These are phyloP conservation scores for Talaromyces sp. DNA, from an alignment of 2,329 filamentous ascomycete species.

Conservation along the genomic window DNA sequence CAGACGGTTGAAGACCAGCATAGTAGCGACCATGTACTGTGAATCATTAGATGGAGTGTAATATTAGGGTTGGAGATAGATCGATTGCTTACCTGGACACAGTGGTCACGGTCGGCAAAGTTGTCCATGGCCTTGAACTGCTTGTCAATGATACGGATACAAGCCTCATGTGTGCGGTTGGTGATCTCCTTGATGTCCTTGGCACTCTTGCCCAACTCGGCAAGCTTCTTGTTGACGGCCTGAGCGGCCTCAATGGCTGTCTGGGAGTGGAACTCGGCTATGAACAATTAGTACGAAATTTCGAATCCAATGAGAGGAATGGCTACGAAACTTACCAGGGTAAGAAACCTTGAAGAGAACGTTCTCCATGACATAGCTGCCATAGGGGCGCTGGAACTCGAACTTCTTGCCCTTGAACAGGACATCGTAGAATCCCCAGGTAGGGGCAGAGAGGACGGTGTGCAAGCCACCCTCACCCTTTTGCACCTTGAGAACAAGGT, in stretches of 20 bases:
- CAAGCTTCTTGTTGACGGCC: conserved; percentile 81
- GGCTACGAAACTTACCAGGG: conserved; percentile 64
- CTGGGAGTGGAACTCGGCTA: conserved; percentile 96
- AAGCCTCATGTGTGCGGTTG: conserved; percentile 97
- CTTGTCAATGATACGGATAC: conserved; percentile 99
- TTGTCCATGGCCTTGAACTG: conserved; percentile 99
- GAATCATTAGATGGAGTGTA: not conserved
- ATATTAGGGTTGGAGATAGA: not conserved
- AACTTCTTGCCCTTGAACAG: conserved; percentile 96
- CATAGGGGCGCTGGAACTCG: conserved; percentile 92
- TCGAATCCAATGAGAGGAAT: not conserved
- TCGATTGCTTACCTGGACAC: conserved; percentile 70
- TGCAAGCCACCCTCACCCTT: conserved; percentile 90
- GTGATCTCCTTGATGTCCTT: conserved; percentile 91
- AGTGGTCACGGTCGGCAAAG: conserved; percentile 99
- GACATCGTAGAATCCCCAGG: conserved; percentile 99
- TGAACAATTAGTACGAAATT: conserved; percentile 6
- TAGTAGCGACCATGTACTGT: conserved; percentile 91
- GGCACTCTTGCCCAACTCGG: conserved; percentile 82
- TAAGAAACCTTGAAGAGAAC: conserved; percentile 99
- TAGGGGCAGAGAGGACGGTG: conserved; percentile 87
- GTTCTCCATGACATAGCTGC: conserved; percentile 99
- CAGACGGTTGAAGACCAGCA: conserved; percentile 93
- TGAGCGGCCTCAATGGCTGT: conserved; percentile 95
- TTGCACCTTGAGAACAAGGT: conserved; percentile 85